Conservation (phyloP, 768 basidiomycete genomes). For the Xerocomellus intermedius region DNA sequence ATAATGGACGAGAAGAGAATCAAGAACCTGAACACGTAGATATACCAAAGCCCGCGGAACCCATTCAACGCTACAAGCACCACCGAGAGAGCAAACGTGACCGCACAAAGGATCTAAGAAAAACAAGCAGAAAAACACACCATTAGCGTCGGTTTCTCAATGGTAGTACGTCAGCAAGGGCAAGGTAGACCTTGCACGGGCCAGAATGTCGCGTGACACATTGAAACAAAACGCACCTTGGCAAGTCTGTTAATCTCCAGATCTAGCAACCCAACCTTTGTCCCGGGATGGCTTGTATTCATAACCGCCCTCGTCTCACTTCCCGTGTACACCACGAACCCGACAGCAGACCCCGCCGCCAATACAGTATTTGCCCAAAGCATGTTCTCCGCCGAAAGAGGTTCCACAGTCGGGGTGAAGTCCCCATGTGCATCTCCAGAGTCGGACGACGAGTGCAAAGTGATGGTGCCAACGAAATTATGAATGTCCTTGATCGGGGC, state of each 20-base stretch:
- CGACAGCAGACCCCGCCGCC: slow-evolving; percentile 90
- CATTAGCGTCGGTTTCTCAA: not conserved
- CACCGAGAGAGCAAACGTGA: slow-evolving; percentile 89
- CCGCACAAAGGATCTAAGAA: slow-evolving; percentile 83
- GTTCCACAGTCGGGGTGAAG: slow-evolving; percentile 55
- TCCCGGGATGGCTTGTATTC: slow-evolving; percentile 97
- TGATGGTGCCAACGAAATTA: slow-evolving; percentile 90
- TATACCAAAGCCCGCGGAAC: slow-evolving; percentile 93
- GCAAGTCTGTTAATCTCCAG: slow-evolving; percentile 93
- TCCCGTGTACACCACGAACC: slow-evolving; percentile 93
- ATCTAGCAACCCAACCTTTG: slow-evolving; percentile 90
- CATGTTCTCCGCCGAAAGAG: slow-evolving; percentile 93
- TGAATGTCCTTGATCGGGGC: slow-evolving; percentile 97
- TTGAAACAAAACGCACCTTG: slow-evolving; percentile 55
- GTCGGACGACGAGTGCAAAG: slow-evolving; percentile 48
- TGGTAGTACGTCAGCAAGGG: not conserved
- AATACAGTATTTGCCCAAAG: slow-evolving; percentile 98
- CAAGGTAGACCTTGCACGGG: too few species aligned
- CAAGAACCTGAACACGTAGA: slow-evolving; percentile 94
- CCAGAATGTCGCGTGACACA: too few species aligned
- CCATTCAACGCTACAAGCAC: slow-evolving; percentile 94
- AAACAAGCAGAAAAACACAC: not conserved
- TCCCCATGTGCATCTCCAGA: slow-evolving; percentile 36
- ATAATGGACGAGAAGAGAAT: slow-evolving; percentile 99
- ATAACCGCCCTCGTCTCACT: slow-evolving; percentile 94